Conservation (phyloP, 75 land plant genomes). For the Cryptomeria japonica region DNA sequence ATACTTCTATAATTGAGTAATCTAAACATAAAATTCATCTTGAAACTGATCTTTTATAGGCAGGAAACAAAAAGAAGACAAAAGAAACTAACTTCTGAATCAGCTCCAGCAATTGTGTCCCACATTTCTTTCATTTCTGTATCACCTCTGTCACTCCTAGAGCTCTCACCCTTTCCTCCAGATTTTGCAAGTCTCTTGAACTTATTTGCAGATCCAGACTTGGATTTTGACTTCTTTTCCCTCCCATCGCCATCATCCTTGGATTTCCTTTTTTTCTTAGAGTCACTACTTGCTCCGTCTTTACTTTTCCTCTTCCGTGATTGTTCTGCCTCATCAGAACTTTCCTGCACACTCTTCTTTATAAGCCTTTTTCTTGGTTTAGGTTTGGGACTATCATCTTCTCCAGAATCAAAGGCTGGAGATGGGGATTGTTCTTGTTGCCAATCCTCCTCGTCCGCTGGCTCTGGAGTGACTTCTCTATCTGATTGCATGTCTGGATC, state of each 20-base stretch:
- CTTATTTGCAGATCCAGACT: constrained; percentile 31
- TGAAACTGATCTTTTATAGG: background rate
- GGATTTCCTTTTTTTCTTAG: constrained; percentile 26
- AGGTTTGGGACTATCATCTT: constrained; percentile 18
- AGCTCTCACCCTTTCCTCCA: constrained; percentile 16
- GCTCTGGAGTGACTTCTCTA: constrained; percentile 33
- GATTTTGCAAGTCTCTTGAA: constrained; percentile 3
- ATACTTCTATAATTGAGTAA: background rate
- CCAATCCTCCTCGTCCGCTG: constrained; percentile 41
- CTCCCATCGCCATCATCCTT: constrained; percentile 21
- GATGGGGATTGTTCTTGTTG: constrained; percentile 57
- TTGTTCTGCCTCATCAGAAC: constrained; percentile 11
- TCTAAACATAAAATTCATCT: background rate
- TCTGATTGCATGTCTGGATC: constrained; percentile 63
- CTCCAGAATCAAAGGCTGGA: constrained; percentile 37
- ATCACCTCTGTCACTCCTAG: constrained; percentile 28
- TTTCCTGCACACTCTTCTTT: constrained; percentile 45
- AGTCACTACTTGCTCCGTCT: constrained; percentile 10
- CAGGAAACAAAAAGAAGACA: background rate
- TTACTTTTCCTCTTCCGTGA: constrained; percentile 18
- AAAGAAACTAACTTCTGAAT: constrained; percentile 74
- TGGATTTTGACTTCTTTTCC: constrained; percentile 44
- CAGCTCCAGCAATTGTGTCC: constrained; percentile 79
- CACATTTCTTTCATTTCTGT: constrained; percentile 89
- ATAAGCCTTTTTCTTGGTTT: constrained; percentile 70